Evolutionary conservation across 1,284 basidiomycete species (phyloP).

Genomic region (Ceratobasidium sp.): DNA sequence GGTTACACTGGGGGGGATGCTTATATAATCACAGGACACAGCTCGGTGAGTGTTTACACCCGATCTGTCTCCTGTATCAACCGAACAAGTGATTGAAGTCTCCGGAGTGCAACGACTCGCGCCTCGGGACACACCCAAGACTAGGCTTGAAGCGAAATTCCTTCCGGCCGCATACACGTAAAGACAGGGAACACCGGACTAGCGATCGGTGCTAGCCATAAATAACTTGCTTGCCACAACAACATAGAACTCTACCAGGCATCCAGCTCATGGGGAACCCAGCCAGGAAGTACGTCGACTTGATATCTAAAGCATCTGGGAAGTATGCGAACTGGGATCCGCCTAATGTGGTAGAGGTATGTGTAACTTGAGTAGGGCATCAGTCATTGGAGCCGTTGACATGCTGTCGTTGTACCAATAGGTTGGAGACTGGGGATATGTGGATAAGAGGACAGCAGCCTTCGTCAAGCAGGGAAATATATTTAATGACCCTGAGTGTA

Average conservation of each 20-base stretch:
- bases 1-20: no score
- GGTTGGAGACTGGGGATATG: slow-evolving; percentile 33
- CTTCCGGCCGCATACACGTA: not conserved
- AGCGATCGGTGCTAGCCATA: no score
- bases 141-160: not conserved
- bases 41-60: no score
- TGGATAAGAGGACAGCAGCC: slow-evolving; percentile 3
- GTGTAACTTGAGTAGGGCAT: not conserved
- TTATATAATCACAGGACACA: no score
- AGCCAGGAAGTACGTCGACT: slow-evolving; percentile 26
- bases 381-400: no score
- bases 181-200: not conserved
- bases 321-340: slow-evolving; percentile 29
- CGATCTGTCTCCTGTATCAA: no score
- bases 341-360: slow-evolving; percentile 11
- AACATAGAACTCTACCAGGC: not conserved
- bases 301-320: slow-evolving; percentile 12
- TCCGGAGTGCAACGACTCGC: no score
- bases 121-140: not conserved
- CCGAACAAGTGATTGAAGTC: not conserved
- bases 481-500: slow-evolving; percentile 15
- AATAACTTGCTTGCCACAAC: not conserved
- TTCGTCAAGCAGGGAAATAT: slow-evolving; percentile 33
- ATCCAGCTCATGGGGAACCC: slow-evolving; percentile 1
- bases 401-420: not conserved